Percentiles rank a stretch among this genome's conserved stretches.
phyloP scores from a whole-genome alignment of 164 flowering plant species.

The Macadamia integrifolia region DNA sequence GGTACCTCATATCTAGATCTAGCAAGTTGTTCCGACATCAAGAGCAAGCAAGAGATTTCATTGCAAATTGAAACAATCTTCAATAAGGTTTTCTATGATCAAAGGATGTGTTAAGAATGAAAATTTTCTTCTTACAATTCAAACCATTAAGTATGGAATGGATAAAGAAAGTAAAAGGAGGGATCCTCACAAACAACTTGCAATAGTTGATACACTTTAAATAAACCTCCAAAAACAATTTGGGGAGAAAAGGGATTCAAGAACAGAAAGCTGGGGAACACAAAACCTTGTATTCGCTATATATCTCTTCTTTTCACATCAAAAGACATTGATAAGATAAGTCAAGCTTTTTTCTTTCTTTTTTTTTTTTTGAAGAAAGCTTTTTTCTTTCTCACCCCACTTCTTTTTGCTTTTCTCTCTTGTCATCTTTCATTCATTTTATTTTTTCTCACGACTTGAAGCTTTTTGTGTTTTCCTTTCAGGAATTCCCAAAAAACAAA shows the following conservation, averaged over 20 bases:
- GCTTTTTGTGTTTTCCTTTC: not conserved
- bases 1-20: too few species aligned
- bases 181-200: constrained; percentile 1
- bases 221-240: constrained; percentile 7
- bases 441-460: constrained; percentile 1
- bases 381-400: not conserved
- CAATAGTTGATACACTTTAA: constrained; percentile 8
- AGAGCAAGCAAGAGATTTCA: too few species aligned
- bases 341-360: constrained; percentile 19
- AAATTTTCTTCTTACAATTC: too few species aligned
- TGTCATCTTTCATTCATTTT: constrained; percentile 20
- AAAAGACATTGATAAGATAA: constrained; percentile 22
- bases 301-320: not conserved
- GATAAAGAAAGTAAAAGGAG: too few species aligned
- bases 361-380: too few species aligned
- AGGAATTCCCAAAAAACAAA: constrained; percentile 6
- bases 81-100: too few species aligned
- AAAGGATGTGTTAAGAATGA: too few species aligned
- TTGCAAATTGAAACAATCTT: too few species aligned
- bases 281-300: constrained; percentile 6
- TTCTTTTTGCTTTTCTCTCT: constrained; percentile 4
- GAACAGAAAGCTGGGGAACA: constrained; percentile 22
- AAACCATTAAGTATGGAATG: too few species aligned
- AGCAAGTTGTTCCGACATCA: too few species aligned
- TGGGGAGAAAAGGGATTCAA: not conserved